Base-by-base conservation (phyloP, 1,139 yeast species). In the Sugiyamaella pinicola region DNA sequence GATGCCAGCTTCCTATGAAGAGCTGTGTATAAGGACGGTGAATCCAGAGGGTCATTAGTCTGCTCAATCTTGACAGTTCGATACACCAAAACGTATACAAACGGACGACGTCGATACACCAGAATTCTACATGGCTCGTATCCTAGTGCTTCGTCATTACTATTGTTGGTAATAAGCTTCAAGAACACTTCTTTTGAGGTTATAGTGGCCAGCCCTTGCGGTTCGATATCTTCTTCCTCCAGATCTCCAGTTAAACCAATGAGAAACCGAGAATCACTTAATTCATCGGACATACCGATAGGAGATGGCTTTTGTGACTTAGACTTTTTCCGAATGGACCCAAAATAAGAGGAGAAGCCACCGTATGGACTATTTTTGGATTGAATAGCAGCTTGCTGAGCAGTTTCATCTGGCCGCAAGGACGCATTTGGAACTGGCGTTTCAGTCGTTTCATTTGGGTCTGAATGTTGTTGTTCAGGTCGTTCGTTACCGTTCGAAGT, bases 1-100 rank as follows among this genome's bases (percentile, higher is more conserved):
- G 69, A 62, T 13, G 68, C 68, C 33, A 66, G 57, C 33, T 64
- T 60, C 13, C 61, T 52, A 57, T 66, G 67, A 24, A 66, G 53
- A 3, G 59, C 54, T 9, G 55, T 48, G 49, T 64, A 66, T 44
- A 58, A 57, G 3, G 57, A 26, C 4, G 41, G 49, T n/a, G 40
- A 21, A n/a, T 39, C 37, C 21, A 48, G 15, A 3, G 40, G 31
- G 22, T 52, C 52, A n/a, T 33, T 29, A 7, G 7, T 13, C 5
- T 22, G 29, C 18, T 17, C 21, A 13, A 22, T n/a, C 3, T 33
- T 15, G n/a, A 57, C 47, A 5, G 58, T 55, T 13, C 49, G 42
- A 48, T 61, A 65, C 7, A 65, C 42, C 31, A 65, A 52, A 5
- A 60, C 55, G 49, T 63, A 65, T 7, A 62, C 55, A 41, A 65